Conservation (phyloP, 2,329 filamentous ascomycete species). For the Didymella keratinophila region DNA sequence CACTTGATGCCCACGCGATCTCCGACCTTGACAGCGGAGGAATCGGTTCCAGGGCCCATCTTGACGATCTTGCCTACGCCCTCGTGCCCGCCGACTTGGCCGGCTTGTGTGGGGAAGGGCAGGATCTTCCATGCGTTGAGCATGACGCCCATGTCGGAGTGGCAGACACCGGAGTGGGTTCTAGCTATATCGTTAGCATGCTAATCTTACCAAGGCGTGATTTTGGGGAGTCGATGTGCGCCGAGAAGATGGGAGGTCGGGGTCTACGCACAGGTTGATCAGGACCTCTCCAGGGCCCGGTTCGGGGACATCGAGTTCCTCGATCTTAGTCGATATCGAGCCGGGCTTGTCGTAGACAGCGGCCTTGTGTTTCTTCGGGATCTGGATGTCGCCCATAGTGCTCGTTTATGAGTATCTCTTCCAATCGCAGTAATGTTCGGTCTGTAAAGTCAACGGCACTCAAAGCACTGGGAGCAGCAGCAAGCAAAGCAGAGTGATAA, state of each 20-base stretch:
- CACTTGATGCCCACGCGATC: constrained; percentile 76
- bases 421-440: neutral
- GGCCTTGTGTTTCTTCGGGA: constrained; percentile 69
- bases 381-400: constrained; percentile 37
- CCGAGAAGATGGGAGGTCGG: neutral
- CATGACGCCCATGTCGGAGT: constrained; percentile 65
- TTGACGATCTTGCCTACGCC: constrained; percentile 72
- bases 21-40: constrained; percentile 66
- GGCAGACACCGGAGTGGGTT: constrained; percentile 71
- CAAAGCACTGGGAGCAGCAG: neutral
- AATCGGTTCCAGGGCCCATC: constrained; percentile 67
- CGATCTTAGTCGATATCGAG: constrained; percentile 69
- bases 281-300: constrained; percentile 69
- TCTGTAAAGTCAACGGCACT: neutral
- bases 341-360: constrained; percentile 71
- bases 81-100: constrained; percentile 74
- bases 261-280: constrained; percentile 62
- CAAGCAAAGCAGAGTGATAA: neutral
- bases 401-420: neutral
- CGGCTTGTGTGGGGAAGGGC: constrained; percentile 65
- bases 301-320: constrained; percentile 69
- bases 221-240: neutral
- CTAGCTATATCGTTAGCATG: constrained; percentile 16
- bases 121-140: constrained; percentile 62
- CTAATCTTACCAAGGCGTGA: neutral